A percentile compares a stretch with the other conserved stretches of the same genome.
These are phyloP conservation scores for Solanum sejunctum DNA, from an alignment of 257 asterid species.

Conservation along the genomic window DNA sequence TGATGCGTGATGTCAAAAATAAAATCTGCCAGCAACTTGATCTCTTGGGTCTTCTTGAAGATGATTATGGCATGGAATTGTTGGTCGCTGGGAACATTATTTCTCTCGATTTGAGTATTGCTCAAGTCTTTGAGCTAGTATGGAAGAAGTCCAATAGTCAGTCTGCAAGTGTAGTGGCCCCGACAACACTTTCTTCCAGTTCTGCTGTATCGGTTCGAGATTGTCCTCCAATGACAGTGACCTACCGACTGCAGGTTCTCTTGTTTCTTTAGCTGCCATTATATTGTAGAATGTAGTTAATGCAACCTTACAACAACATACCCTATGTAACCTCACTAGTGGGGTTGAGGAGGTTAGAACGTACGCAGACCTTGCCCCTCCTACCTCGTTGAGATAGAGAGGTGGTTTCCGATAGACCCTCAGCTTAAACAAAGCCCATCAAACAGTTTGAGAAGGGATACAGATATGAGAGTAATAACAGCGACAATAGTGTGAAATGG, in stretches of 20 bases:
- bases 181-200: constrained; percentile 53
- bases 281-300: neutral
- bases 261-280: neutral
- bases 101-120: constrained; percentile 88
- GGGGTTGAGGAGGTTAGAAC: neutral
- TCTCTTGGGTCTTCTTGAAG: constrained; percentile 89
- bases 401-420: neutral
- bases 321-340: neutral
- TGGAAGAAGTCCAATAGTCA: constrained; percentile 91
- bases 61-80: constrained; percentile 97
- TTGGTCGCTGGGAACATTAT: constrained; percentile 91
- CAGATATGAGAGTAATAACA: neutral
- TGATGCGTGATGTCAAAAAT: constrained; percentile 99
- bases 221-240: constrained; percentile 92
- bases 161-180: constrained; percentile 52
- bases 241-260: constrained; percentile 92
- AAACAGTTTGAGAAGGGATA: neutral
- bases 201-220: constrained; percentile 65
- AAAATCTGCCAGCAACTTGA: constrained; percentile 98
- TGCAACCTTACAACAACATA: neutral
- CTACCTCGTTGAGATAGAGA: neutral
- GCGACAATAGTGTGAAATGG: neutral
- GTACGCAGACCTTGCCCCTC: neutral
- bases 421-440: neutral
- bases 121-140: constrained; percentile 91